These are phyloP conservation scores for Tricholoma sp. DNA, from an alignment of 768 basidiomycete species.

Conservation along the genomic window DNA sequence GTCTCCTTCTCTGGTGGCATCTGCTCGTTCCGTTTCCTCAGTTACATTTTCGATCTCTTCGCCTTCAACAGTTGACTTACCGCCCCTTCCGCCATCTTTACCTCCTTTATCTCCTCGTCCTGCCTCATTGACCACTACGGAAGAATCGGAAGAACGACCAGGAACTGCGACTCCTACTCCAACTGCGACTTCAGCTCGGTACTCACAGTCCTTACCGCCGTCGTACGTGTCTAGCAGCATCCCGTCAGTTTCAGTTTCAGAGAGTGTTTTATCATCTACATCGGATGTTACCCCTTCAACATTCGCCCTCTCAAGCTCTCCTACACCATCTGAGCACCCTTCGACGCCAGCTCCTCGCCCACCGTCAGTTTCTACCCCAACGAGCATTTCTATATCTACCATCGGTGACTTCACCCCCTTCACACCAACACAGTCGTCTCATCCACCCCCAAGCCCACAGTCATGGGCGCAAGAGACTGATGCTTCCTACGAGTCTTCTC, in stretches of 20 bases:
- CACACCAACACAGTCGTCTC: slow-evolving; percentile 30
- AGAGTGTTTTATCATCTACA: slow-evolving; percentile 8
- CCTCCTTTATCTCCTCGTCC: slow-evolving; percentile 12
- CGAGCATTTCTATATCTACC: slow-evolving; percentile 24
- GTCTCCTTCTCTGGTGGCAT: no score
- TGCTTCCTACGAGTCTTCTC: slow-evolving; percentile 70
- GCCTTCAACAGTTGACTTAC: slow-evolving; percentile 2
- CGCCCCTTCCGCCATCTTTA: slow-evolving; percentile 18
- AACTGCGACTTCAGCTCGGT: slow-evolving; percentile 29
- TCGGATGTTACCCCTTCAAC: slow-evolving; percentile 18
- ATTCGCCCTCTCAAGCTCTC: slow-evolving; percentile 14
- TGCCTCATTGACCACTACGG: slow-evolving; percentile 12
- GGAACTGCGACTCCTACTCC: slow-evolving; percentile 26
- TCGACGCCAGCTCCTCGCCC: slow-evolving; percentile 14
- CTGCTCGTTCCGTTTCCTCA: not conserved
- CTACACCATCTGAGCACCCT: slow-evolving; percentile 17
- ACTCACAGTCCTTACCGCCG: slow-evolving; percentile 13
- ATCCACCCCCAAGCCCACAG: slow-evolving; percentile 32
- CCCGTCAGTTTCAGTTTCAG: slow-evolving; percentile 5
- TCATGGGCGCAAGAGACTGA: slow-evolving; percentile 63
- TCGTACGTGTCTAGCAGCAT: slow-evolving; percentile 9
- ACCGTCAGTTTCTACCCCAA: slow-evolving; percentile 16
- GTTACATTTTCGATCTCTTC: not conserved
- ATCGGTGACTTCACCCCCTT: slow-evolving; percentile 40
- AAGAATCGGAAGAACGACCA: slow-evolving; percentile 23